Conservation (phyloP, 2,329 filamentous ascomycete genomes). For the Tolypocladium pustulatum region DNA sequence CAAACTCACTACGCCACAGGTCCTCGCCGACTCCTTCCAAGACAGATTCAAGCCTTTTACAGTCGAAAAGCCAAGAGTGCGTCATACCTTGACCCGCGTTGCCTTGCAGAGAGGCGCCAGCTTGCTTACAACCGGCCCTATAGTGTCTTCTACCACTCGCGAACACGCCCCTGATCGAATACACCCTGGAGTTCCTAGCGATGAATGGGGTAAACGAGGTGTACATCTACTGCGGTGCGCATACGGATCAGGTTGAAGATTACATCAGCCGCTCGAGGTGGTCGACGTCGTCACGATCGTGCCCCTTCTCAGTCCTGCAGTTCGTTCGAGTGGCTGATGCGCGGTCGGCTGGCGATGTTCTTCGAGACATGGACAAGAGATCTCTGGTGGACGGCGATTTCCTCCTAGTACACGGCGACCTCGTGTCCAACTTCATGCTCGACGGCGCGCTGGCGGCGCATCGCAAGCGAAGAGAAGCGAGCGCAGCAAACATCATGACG, state of each 20-base stretch:
- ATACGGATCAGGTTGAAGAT: conserved; percentile 76
- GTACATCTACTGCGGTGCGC: conserved; percentile 81
- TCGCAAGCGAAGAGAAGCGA: conserved; percentile 65
- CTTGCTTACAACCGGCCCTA: neutral
- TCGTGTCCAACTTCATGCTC: conserved; percentile 83
- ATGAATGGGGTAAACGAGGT: conserved; percentile 93
- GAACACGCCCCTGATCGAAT: conserved; percentile 92
- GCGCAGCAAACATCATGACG: conserved; percentile 97
- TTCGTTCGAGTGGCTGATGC: conserved; percentile 79
- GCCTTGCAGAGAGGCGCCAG: neutral
- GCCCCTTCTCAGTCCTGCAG: conserved; percentile 67
- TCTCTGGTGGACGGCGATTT: conserved; percentile 84
- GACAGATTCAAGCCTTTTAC: conserved; percentile 85
- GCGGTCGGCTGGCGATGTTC: conserved; percentile 81
- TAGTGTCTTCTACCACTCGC: conserved; percentile 88
- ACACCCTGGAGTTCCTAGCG: conserved; percentile 91
- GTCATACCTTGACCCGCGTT: neutral
- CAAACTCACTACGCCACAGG: conserved; percentile 33
- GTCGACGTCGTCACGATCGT: conserved; percentile 45
- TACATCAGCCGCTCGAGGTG: conserved; percentile 73
- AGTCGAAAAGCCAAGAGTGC: conserved; percentile 72
- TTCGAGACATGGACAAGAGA: conserved; percentile 84
- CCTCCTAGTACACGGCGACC: conserved; percentile 81
- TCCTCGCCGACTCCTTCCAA: conserved; percentile 92
- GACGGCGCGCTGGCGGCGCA: conserved; percentile 69